Base-by-base conservation (phyloP, 176 grass and related monocot species). In the Raddia guianensis region DNA sequence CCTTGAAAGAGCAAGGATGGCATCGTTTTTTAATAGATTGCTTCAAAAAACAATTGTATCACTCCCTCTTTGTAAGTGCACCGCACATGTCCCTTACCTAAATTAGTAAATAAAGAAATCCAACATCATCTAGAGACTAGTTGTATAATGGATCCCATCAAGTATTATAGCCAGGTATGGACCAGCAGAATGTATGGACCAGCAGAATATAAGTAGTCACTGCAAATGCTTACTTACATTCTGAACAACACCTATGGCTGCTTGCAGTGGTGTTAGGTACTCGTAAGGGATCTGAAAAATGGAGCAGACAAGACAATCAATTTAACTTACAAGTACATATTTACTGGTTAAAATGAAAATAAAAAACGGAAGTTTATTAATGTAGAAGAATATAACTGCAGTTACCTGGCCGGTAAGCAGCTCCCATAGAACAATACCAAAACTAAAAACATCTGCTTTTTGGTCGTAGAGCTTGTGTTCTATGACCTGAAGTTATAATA, bases 371-470 rank as follows among this genome's bases (percentile, higher is more conserved):
- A 66, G 3, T 15, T 8, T 61, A n/a, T 48, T 72, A 8, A 7
- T 66, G 9, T 58, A 59, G 19, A 75, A 69, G 11, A 82, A 73
- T 42, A 43, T 19, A 76, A 6, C 0, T 72, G 20, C 4, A 56
- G 53, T 82, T 88, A 98, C 95, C 92, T 98, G 91, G 47, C 87
- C 55, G 0, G 95, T 93, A 40, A 98, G 65, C 78, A 98, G 75
- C 58, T 98, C 95, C 95, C 95, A 98, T 27, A 98, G 33, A 60
- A 98, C 85, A 89, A 98, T 75, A 43, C 77, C 92, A 73, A 98
- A 94, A 80, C 92, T 98, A 48, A 98, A 98, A 85, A 94, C 87
- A 86, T 98, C 95, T 27, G 92, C 95, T 80, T 94, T 98, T 70
- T 92, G 95, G 83, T 98, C 90, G 10, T 98, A 98, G 2, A 87